A percentile compares a stretch with the other conserved stretches of the same genome.
Conservation (phyloP, 345 rosid species). For the Microcos paniculata region DNA sequence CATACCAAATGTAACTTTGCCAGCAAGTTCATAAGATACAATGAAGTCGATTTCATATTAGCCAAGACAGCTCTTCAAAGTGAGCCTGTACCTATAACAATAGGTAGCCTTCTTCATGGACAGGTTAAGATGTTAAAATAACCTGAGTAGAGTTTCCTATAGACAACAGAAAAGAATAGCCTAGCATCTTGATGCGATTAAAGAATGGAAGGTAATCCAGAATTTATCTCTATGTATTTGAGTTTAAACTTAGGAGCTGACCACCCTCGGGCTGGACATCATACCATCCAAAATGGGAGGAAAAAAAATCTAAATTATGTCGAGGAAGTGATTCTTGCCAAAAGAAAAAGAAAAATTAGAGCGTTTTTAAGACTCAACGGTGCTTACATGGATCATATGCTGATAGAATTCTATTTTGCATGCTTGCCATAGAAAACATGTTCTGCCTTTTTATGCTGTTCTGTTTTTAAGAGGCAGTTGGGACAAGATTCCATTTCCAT, state of each 20-base stretch:
- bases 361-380: not conserved
- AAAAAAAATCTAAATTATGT: not conserved
- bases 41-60: not conserved
- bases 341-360: not conserved
- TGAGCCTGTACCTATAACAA: not conserved
- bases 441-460: not conserved
- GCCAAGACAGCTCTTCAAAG: not conserved
- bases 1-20: not conserved
- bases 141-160: not conserved
- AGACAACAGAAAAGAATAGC: not conserved
- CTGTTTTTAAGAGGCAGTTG: conserved; percentile 1
- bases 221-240: not conserved
- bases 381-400: not conserved
- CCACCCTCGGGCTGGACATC: not conserved
- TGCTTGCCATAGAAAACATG: not conserved
- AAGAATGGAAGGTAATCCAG: not conserved
- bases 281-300: not conserved
- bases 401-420: not conserved
- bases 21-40: not conserved
- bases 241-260: not conserved
- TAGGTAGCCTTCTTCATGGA: not conserved
- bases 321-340: not conserved
- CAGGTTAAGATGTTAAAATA: not conserved
- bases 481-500: not conserved
- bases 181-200: not conserved